A percentile compares a stretch with the other conserved stretches of the same genome.
phyloP scores from a whole-genome alignment of 164 flowering plant genomes.

The Macadamia tetraphylla region DNA sequence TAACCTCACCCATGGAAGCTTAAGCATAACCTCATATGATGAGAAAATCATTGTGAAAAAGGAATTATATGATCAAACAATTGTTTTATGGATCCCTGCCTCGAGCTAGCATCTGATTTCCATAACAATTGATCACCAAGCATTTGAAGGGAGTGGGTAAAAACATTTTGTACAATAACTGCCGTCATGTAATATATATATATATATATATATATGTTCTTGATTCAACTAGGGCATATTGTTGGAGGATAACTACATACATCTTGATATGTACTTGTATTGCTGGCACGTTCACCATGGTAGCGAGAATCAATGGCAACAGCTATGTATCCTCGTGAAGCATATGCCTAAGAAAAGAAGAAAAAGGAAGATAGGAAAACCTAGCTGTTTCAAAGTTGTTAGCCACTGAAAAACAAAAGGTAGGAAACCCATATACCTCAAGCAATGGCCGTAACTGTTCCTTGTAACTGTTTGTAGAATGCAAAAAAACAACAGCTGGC shows the following conservation, averaged over 20 bases:
- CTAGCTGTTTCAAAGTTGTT: neutral
- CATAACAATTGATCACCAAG: no score
- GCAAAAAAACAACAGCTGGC: slow-evolving; percentile 86
- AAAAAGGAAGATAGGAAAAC: neutral
- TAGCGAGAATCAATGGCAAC: slow-evolving; percentile 95
- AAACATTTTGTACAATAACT: neutral
- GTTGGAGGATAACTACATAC: slow-evolving; percentile 26
- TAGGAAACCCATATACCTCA: slow-evolving; percentile 40
- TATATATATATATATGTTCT: neutral
- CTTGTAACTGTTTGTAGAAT: slow-evolving; percentile 80
- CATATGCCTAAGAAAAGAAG: slow-evolving; percentile 69
- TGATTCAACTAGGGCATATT: no score
- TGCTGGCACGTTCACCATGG: slow-evolving; percentile 92
- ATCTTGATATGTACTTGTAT: slow-evolving; percentile 61
- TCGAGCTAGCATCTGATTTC: no score
- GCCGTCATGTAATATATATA: neutral
- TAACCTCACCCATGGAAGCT: neutral
- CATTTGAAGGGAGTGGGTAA: no score
- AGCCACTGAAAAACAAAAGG: no score
- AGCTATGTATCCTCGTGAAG: slow-evolving; percentile 86
- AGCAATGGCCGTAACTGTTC: slow-evolving; percentile 95
- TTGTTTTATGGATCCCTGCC: no score
- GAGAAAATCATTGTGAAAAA: no score
- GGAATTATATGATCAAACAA: no score
- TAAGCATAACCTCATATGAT: no score